Conservation (phyloP, 306 rosid genomes). For the Sphenostylis stenocarpa region DNA sequence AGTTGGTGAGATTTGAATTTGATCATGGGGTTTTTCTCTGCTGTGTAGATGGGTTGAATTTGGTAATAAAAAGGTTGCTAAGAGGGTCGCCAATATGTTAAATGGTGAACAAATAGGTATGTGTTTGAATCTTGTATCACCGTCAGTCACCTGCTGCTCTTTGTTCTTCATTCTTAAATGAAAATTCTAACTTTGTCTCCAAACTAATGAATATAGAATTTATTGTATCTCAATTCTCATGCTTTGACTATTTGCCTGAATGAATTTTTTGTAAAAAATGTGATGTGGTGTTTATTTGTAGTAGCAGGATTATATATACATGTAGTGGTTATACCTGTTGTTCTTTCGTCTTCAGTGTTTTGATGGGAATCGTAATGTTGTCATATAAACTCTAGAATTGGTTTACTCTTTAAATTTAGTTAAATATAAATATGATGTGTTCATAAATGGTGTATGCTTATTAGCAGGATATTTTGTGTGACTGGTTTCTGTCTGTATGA, state of each 20-base stretch:
- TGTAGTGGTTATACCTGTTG: not conserved
- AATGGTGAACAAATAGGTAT: slow-evolving; percentile 94
- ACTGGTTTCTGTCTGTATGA: not conserved
- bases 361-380: not conserved
- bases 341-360: not conserved
- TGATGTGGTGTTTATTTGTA: not conserved
- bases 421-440: not conserved
- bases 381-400: not conserved
- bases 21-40: slow-evolving; percentile 24
- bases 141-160: not conserved
- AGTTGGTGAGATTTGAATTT: not conserved
- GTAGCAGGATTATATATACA: not conserved
- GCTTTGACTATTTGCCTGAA: not conserved
- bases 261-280: not conserved
- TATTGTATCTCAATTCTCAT: not conserved
- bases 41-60: slow-evolving; percentile 89
- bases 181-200: not conserved
- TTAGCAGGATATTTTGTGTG: not conserved
- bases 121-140: not conserved
- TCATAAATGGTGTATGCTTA: not conserved
- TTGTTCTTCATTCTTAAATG: not conserved
- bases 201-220: not conserved
- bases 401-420: not conserved
- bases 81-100: slow-evolving; percentile 74
- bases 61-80: slow-evolving; percentile 67